These are phyloP conservation scores for Barnettozyma wickerhamii DNA, from an alignment of 805 yeast species.

Conservation along the genomic window DNA sequence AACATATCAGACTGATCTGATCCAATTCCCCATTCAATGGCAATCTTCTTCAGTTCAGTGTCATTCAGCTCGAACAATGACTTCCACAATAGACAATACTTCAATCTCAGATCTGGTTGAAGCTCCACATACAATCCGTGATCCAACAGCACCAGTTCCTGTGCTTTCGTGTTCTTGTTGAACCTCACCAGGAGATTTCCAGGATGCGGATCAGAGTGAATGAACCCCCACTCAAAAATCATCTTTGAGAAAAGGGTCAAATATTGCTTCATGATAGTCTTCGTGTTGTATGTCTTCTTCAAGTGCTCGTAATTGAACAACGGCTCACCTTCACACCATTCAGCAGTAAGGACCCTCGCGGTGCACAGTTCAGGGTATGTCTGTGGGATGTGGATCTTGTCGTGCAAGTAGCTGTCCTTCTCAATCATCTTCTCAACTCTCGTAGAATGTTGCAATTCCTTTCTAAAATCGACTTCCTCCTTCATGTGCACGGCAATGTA, in stretches of 20 bases:
- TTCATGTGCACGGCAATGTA: slow-evolving; percentile 54
- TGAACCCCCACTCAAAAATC: slow-evolving; percentile 57
- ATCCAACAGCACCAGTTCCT: slow-evolving; percentile 64
- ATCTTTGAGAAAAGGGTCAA: slow-evolving; percentile 48
- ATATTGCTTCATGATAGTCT: slow-evolving; percentile 42
- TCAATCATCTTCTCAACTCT: slow-evolving; percentile 34
- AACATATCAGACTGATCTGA: slow-evolving; percentile 52
- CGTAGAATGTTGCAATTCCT: slow-evolving; percentile 52
- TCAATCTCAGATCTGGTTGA: slow-evolving; percentile 43
- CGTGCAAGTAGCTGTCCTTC: slow-evolving; percentile 36
- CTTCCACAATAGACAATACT: slow-evolving; percentile 64
- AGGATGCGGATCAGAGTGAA: slow-evolving; percentile 77
- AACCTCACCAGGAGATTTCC: slow-evolving; percentile 64
- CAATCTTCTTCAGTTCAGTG: slow-evolving; percentile 43
- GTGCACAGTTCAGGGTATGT: slow-evolving; percentile 43
- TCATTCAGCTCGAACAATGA: slow-evolving; percentile 50
- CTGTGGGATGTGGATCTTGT: slow-evolving; percentile 51
- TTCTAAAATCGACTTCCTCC: slow-evolving; percentile 58
- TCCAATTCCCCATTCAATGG: slow-evolving; percentile 64
- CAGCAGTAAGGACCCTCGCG: slow-evolving; percentile 52
- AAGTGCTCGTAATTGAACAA: slow-evolving; percentile 44
- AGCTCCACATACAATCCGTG: slow-evolving; percentile 68
- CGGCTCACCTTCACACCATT: slow-evolving; percentile 74
- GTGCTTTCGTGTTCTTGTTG: slow-evolving; percentile 25
- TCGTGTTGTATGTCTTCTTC: slow-evolving; percentile 33